Base-by-base conservation (phyloP, 108 stramenopile genomes). In the Skeletonema grethae region DNA sequence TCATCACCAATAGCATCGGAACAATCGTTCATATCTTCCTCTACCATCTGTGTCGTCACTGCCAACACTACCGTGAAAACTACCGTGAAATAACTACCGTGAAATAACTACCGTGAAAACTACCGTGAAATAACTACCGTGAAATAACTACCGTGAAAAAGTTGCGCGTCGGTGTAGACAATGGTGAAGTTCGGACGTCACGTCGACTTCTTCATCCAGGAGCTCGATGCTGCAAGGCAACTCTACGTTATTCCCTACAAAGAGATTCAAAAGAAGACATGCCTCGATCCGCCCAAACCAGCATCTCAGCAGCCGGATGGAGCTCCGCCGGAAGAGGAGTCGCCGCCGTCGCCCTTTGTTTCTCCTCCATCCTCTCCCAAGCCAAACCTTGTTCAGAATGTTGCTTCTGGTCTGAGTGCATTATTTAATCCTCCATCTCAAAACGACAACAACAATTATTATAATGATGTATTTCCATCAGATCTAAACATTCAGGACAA, bases 141-240 rank as follows among this genome's bases (percentile, higher is more conserved):
- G n/a, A n/a, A n/a, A n/a, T n/a, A n/a, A n/a, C n/a, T n/a, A n/a
- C n/a, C n/a, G n/a, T n/a, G n/a, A n/a, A n/a, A n/a, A n/a, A n/a
- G n/a, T n/a, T n/a, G n/a, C n/a, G n/a, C n/a, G n/a, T n/a, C n/a
- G 7, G 35, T 8, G 35, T 36, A 38, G 36, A 38, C 36, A 38
- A 91, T 91, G 90, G 90, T 88, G 25, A 87, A 88, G 68, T 91
- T 91, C 69, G 90, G 90, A 18, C 72, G 83, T 13, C 87, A 90
- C 65, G 67, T 87, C 41, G 82, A 86, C 43, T 80, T 77, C 18
- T 84, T 87, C 43, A 38, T 83, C 18, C 72, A 77, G 63, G 80
- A 86, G 46, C 50, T 82, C 59, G 34, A 76, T 34, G 11, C 67
- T 38, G 67, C 59, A 7, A 46, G 67, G 24, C 36, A 64, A 13